phyloP scores from a whole-genome alignment of 768 basidiomycete species.

The Lactarius vividus region DNA sequence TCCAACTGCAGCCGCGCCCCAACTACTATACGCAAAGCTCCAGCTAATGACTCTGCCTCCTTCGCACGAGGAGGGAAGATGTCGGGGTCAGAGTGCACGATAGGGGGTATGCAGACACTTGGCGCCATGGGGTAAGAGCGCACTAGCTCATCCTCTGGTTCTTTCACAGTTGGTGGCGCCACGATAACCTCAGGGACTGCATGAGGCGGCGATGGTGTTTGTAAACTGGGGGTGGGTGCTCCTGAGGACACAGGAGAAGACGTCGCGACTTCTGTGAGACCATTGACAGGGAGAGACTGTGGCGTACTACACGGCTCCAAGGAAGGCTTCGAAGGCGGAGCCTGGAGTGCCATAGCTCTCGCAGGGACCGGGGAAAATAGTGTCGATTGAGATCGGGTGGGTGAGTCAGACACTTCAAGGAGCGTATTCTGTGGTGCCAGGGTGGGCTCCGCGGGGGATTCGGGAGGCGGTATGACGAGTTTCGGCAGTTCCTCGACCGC shows the following conservation, averaged over 20 bases:
- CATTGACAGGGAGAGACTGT: slow-evolving; percentile 2
- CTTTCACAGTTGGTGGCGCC: slow-evolving; percentile 19
- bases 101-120: slow-evolving; percentile 11
- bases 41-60: slow-evolving; percentile 40
- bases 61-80: slow-evolving; percentile 17
- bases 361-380: slow-evolving; percentile 4
- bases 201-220: slow-evolving; percentile 30
- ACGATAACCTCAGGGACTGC: slow-evolving; percentile 30
- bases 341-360: not conserved
- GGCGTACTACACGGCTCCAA: slow-evolving; percentile 8
- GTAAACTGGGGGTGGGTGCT: slow-evolving; percentile 23
- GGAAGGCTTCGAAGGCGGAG: slow-evolving; percentile 4
- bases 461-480: slow-evolving; percentile 6
- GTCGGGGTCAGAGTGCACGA: slow-evolving; percentile 2
- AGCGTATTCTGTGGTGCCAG: not conserved
- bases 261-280: slow-evolving; percentile 8
- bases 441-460: not conserved
- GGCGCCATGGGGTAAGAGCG: slow-evolving; percentile 18
- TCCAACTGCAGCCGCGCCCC: slow-evolving; percentile 60
- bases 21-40: slow-evolving; percentile 62
- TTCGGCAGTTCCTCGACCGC: slow-evolving; percentile 2
- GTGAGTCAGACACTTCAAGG: slow-evolving; percentile 5
- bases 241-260: slow-evolving; percentile 20
- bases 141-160: slow-evolving; percentile 23
- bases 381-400: slow-evolving; percentile 1